Evolutionary conservation across 1,139 yeast genomes (phyloP), one percentile per base, ranked within the genome.

Genomic region (Lodderomyces margitis): DNA sequence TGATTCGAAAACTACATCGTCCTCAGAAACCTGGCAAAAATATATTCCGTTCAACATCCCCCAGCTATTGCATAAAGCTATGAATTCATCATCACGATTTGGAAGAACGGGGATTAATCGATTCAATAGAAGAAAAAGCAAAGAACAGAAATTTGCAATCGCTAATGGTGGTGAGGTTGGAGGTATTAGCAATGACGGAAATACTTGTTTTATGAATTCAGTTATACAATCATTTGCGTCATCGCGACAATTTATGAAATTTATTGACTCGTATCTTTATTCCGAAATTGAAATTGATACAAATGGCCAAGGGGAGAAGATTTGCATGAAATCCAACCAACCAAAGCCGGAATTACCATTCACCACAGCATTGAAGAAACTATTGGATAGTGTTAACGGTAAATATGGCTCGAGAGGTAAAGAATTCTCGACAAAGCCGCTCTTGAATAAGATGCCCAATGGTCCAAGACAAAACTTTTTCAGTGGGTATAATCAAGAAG

Each of bases 171-270:
- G 91, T 3, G 79, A 76, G 47, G 75, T 87, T 30, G 96, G 96
- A 20, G 97, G 97, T 1, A 70, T 89, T 34, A 75, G 80, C 47
- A 89, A 89, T 60, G 96, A 88, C 50, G 96, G 96, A 11, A 89
- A 89, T 56, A 87, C 96, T 0, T 89, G 97, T 59, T 89, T 89
- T 54, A 88, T 89, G 95, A 89, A 89, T 61, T 81, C 89, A 16
- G 96, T 89, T 1, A 67, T 89, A 30, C 97, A 89, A 61, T 77
- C 88, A 11, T 66, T 89, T 48, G 91, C 96, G 0, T 83, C 95
- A 0, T 83, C 94, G 1, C 70, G 75, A 28, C 79, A 82, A 39
- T 65, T 89, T 24, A 51, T 74, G 28, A 66, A 68, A 23, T 87
- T 84, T 54, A 68, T 87, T 43, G 78, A 80, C 39, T 62, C 69